These are phyloP conservation scores for Zasmidium angulare DNA, from an alignment of 2,329 filamentous ascomycete genomes.

Conservation along the genomic window DNA sequence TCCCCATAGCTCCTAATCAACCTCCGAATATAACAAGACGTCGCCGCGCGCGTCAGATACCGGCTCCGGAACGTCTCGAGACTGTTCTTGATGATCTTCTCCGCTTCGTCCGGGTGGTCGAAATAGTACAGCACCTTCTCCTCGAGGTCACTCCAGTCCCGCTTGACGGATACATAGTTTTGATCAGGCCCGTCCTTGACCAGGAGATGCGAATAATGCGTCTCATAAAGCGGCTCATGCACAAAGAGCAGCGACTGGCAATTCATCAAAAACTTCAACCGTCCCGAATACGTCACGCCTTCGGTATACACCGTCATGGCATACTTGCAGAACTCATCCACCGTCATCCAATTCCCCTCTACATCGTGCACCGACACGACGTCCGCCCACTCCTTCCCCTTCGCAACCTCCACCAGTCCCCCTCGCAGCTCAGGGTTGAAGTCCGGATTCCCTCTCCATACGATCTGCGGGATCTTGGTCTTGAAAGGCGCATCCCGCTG, in stretches of 20 bases:
- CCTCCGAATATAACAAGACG: slow-evolving; percentile 33
- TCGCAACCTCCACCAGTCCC: slow-evolving; percentile 28
- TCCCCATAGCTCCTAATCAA: slow-evolving; percentile 28
- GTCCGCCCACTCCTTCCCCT: slow-evolving; percentile 38
- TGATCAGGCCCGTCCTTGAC: slow-evolving; percentile 24
- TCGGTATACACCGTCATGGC: slow-evolving; percentile 32
- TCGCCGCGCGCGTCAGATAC: slow-evolving; percentile 31
- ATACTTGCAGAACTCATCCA: slow-evolving; percentile 29
- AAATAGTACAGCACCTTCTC: slow-evolving; percentile 27
- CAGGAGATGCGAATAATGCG: slow-evolving; percentile 30
- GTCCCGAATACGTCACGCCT: slow-evolving; percentile 29
- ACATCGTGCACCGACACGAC: slow-evolving; percentile 26
- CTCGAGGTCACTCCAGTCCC: slow-evolving; percentile 30
- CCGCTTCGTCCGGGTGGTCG: slow-evolving; percentile 23
- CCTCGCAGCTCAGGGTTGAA: slow-evolving; percentile 26
- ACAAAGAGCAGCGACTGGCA: slow-evolving; percentile 31
- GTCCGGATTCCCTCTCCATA: slow-evolving; percentile 30
- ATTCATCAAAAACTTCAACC: slow-evolving; percentile 32
- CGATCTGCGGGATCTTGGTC: slow-evolving; percentile 26
- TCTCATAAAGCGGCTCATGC: slow-evolving; percentile 28
- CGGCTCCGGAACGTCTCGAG: slow-evolving; percentile 27
- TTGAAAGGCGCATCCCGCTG: slow-evolving; percentile 18
- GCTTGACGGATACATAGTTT: slow-evolving; percentile 29
- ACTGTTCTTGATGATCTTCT: slow-evolving; percentile 29
- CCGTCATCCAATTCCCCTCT: slow-evolving; percentile 14